Conservation (phyloP, 2,329 filamentous ascomycete genomes). For the Trichoderma atroviride region DNA sequence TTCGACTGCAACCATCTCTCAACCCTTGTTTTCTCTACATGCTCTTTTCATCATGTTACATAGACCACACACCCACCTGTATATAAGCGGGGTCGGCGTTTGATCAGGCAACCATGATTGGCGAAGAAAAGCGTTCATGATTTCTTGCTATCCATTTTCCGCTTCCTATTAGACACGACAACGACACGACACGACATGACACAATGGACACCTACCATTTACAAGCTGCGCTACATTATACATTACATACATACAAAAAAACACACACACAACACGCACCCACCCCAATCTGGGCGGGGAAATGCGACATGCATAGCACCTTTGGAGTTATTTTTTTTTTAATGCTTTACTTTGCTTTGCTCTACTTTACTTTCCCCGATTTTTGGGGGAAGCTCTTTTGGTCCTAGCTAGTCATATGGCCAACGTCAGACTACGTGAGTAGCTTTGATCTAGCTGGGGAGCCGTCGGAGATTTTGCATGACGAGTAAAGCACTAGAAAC, state of each 20-base stretch:
- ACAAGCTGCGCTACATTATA: constrained; percentile 14
- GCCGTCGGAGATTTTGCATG: constrained; percentile 1
- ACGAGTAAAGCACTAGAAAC: neutral
- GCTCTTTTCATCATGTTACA: constrained; percentile 26
- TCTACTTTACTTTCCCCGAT: neutral
- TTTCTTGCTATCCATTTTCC: constrained; percentile 11
- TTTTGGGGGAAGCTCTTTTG: constrained; percentile 8
- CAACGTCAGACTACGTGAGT: constrained; percentile 20
- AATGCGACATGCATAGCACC: constrained; percentile 26
- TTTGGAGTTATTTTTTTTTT: constrained; percentile 20
- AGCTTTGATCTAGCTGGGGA: constrained; percentile 5
- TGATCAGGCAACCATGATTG: constrained; percentile 20
- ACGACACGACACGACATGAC: constrained; percentile 17
- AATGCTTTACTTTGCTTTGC: neutral
- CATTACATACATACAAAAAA: constrained; percentile 16
- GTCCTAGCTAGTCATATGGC: constrained; percentile 12
- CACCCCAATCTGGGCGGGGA: constrained; percentile 23
- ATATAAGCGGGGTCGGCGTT: constrained; percentile 24
- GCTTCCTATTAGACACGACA: constrained; percentile 14
- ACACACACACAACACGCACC: constrained; percentile 8
- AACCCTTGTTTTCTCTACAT: constrained; percentile 22
- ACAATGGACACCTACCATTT: constrained; percentile 9
- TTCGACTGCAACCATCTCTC: neutral
- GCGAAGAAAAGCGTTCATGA: constrained; percentile 15
- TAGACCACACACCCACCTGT: constrained; percentile 24